Evolutionary conservation across 257 asterid species (phyloP).

Genomic region (Solanum lignicaule): DNA sequence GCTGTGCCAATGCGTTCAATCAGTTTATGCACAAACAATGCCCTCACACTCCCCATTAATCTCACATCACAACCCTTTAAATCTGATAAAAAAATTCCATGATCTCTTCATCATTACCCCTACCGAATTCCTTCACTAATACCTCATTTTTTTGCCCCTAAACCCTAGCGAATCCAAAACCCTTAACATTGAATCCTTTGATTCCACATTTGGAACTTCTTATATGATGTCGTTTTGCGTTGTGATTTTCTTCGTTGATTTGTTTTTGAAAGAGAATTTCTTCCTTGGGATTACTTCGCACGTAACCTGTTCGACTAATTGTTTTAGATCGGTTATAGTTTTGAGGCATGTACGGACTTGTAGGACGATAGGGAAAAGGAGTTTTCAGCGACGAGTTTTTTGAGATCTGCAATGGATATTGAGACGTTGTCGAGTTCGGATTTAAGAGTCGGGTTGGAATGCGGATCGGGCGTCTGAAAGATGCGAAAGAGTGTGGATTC

Average conservation of each 20-base stretch:
- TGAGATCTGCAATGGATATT: constrained; percentile 47
- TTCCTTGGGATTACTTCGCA: constrained; percentile 56
- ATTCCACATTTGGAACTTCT: neutral
- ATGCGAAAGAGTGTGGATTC: constrained; percentile 43
- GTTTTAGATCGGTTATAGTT: constrained; percentile 1
- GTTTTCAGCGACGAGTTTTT: constrained; percentile 56
- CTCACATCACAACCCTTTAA: constrained; percentile 57
- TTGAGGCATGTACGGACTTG: constrained; percentile 61
- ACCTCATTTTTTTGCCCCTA: constrained; percentile 34
- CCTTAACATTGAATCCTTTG: constrained; percentile 13
- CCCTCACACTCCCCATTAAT: constrained; percentile 64
- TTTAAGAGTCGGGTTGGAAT: constrained; percentile 17
- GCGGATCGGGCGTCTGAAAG: constrained; percentile 19
- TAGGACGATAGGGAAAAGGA: constrained; percentile 67
- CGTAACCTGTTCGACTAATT: constrained; percentile 43
- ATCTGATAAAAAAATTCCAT: constrained; percentile 60
- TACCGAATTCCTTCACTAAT: constrained; percentile 35
- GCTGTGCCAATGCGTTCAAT: neutral
- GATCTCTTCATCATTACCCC: constrained; percentile 17
- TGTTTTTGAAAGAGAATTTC: constrained; percentile 73
- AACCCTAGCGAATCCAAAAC: constrained; percentile 41
- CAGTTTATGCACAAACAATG: constrained; percentile 60
- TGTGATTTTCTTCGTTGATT: constrained; percentile 26
- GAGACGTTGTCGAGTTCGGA: constrained; percentile 41
- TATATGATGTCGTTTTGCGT: neutral